phyloP scores from a whole-genome alignment of 768 basidiomycete species.

The Agaricus bisporus region DNA sequence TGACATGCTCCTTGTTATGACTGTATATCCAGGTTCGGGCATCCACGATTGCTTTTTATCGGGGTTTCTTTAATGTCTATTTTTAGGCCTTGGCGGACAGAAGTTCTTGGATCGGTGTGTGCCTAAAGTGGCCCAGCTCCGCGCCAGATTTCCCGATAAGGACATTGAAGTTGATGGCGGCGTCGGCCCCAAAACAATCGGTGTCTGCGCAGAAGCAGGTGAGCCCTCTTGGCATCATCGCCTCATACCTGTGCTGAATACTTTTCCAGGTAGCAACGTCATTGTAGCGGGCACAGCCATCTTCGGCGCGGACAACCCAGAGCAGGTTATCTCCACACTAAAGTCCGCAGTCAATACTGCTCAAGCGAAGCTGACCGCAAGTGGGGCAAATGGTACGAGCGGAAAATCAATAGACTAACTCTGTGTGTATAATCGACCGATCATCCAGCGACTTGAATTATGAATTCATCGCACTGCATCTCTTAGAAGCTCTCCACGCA shows the following conservation, averaged over 20 bases:
- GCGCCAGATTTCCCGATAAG: slow-evolving; percentile 84
- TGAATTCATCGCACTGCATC: slow-evolving; percentile 3
- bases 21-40: slow-evolving; percentile 81
- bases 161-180: slow-evolving; percentile 99
- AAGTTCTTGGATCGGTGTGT: slow-evolving; percentile 93
- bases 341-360: slow-evolving; percentile 67
- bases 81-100: slow-evolving; percentile 83
- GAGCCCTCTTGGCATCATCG: slow-evolving; percentile 9
- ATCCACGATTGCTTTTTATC: not conserved
- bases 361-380: slow-evolving; percentile 36
- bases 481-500: not conserved
- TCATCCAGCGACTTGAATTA: not conserved
- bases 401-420: slow-evolving; percentile 7
- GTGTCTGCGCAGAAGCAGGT: slow-evolving; percentile 87
- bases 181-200: slow-evolving; percentile 87
- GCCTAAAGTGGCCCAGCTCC: slow-evolving; percentile 87
- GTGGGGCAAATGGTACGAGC: slow-evolving; percentile 3
- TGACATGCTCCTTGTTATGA: slow-evolving; percentile 98
- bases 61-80: not conserved
- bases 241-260: not conserved
- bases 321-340: slow-evolving; percentile 66
- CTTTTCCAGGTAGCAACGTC: slow-evolving; percentile 83
- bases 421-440: not conserved
- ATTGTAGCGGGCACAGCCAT: slow-evolving; percentile 98
- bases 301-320: slow-evolving; percentile 76